A percentile compares a stretch with the other conserved stretches of the same genome.
Conservation (phyloP, 2,329 filamentous ascomycete species). For the Colletotrichum australisinense region DNA sequence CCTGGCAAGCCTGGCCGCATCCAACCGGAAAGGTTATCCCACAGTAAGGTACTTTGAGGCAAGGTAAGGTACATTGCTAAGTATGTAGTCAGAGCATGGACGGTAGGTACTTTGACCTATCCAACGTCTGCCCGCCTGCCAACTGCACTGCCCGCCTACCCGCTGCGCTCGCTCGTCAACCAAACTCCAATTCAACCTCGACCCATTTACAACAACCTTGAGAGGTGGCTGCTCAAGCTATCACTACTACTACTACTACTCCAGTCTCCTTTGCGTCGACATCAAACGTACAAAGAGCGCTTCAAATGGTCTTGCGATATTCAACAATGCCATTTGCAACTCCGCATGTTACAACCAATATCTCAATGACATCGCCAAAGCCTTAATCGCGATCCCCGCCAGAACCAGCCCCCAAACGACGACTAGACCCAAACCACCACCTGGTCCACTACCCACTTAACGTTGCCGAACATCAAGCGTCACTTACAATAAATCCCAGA, state of each 20-base stretch:
- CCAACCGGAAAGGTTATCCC: background rate
- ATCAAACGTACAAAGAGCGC: background rate
- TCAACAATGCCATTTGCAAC: conserved; percentile 13
- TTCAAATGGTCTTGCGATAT: background rate
- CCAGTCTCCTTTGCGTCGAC: background rate
- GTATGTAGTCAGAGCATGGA: no score
- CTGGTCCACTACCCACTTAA: conserved; percentile 26
- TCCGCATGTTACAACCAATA: background rate
- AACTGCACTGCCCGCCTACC: background rate
- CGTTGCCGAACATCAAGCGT: background rate
- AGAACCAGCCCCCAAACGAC: conserved; percentile 2
- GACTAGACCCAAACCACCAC: conserved; percentile 15
- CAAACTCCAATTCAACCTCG: background rate
- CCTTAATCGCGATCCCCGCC: conserved; percentile 9
- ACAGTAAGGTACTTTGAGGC: no score
- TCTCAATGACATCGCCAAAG: background rate
- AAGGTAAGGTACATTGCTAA: no score
- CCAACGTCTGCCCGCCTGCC: conserved; percentile 15
- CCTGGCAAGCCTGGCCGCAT: conserved; percentile 21
- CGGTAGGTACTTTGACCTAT: background rate
- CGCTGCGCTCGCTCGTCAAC: background rate
- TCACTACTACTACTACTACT: background rate
- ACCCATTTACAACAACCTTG: background rate
- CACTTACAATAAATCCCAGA: conserved; percentile 1
- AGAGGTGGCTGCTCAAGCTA: background rate